These are phyloP conservation scores for Xylaria longipes DNA, from an alignment of 495 filamentous ascomycete species.

Conservation along the genomic window DNA sequence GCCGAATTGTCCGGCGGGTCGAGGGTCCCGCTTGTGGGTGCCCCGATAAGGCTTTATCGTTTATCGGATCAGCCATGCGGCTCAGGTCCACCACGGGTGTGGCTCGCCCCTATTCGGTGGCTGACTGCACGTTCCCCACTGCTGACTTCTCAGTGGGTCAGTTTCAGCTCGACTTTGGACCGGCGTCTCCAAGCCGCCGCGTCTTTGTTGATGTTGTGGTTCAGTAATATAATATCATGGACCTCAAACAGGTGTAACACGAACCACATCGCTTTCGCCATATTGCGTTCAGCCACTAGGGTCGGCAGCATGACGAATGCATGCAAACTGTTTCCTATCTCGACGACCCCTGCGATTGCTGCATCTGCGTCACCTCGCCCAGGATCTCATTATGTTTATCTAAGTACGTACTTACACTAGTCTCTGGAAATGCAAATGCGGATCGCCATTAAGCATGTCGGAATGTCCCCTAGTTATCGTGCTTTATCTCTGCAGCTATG, in stretches of 20 bases:
- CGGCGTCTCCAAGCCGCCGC: slow-evolving; percentile 1
- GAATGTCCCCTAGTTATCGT: slow-evolving; percentile 42
- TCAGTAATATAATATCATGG: slow-evolving; percentile 4
- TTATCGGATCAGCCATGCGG: slow-evolving; percentile 7
- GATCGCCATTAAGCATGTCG: slow-evolving; percentile 43
- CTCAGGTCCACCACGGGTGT: no score
- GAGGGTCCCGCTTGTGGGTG: not conserved
- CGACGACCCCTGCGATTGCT: not conserved
- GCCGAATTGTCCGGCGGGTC: slow-evolving; percentile 17
- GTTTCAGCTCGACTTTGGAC: not conserved
- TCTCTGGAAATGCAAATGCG: slow-evolving; percentile 39
- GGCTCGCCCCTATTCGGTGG: not conserved
- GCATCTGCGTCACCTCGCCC: slow-evolving; percentile 8
- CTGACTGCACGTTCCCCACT: not conserved
- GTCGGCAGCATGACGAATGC: slow-evolving; percentile 40
- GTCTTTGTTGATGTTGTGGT: slow-evolving; percentile 21
- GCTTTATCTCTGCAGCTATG: slow-evolving; percentile 36
- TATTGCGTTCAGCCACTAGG: not conserved
- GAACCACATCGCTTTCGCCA: slow-evolving; percentile 8
- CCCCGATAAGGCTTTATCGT: slow-evolving; percentile 19
- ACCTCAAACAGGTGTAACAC: slow-evolving; percentile 18
- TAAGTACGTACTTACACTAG: not conserved
- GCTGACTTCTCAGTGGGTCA: not conserved
- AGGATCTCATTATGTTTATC: not conserved
- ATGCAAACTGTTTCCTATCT: slow-evolving; percentile 4